A percentile compares a stretch with the other conserved stretches of the same genome.
Evolutionary conservation across 768 basidiomycete genomes (phyloP).

Genomic region (Mrakia blollopis): DNA sequence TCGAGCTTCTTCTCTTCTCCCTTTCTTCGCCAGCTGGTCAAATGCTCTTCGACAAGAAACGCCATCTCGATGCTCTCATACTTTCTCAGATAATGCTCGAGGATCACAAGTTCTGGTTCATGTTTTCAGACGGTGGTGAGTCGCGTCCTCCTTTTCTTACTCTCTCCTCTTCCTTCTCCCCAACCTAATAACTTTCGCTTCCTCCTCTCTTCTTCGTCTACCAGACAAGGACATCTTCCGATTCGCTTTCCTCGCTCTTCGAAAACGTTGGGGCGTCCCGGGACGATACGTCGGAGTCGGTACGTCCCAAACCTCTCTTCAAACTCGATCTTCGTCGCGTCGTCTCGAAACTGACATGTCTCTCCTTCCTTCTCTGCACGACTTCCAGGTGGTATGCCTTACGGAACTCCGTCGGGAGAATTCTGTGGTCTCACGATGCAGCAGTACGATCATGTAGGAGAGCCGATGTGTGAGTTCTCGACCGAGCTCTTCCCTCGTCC

Average conservation of each 20-base stretch:
- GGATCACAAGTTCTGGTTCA: constrained; percentile 31
- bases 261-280: constrained; percentile 50
- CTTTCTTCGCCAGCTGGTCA: constrained; percentile 43
- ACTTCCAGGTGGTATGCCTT: neutral
- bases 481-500: neutral
- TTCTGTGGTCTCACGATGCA: constrained; percentile 37
- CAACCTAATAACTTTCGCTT: neutral
- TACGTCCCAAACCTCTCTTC: constrained; percentile 37
- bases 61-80: constrained; percentile 46
- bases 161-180: neutral
- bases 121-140: constrained; percentile 24
- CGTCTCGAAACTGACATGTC: too few species aligned
- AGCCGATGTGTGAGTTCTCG: constrained; percentile 30
- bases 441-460: constrained; percentile 44
- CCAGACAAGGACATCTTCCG: constrained; percentile 20
- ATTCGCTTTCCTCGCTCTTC: constrained; percentile 46
- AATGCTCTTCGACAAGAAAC: constrained; percentile 48
- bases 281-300: constrained; percentile 48
- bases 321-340: too few species aligned
- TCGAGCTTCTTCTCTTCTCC: too few species aligned
- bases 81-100: constrained; percentile 43
- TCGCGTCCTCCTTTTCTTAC: neutral
- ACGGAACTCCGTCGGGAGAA: constrained; percentile 35
- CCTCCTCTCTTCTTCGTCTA: neutral
- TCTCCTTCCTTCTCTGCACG: too few species aligned